Conservation (phyloP, 2,329 filamentous ascomycete species). For the Westerdykella ornata region DNA sequence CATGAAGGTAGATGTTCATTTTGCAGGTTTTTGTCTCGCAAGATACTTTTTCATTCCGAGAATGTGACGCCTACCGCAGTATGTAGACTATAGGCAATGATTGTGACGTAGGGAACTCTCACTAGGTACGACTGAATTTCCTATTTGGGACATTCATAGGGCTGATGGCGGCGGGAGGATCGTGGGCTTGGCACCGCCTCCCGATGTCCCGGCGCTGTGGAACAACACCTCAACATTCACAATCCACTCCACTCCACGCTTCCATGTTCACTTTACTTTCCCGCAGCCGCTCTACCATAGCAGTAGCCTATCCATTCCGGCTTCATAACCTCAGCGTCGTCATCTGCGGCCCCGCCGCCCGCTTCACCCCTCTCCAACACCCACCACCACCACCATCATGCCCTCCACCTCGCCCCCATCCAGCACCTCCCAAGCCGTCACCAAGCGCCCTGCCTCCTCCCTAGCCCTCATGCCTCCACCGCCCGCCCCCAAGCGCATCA, state of each 20-base stretch:
- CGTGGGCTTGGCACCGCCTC: conserved; percentile 14
- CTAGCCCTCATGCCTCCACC: conserved; percentile 78
- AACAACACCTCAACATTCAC: neutral
- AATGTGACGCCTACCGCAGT: no score
- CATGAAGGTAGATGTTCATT: no score
- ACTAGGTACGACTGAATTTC: no score
- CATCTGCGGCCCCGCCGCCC: neutral
- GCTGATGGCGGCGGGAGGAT: conserved; percentile 30
- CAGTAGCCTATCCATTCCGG: neutral
- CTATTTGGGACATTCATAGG: conserved; percentile 10
- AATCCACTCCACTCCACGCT: conserved; percentile 1
- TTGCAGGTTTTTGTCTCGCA: neutral
- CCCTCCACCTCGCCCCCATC: conserved; percentile 15
- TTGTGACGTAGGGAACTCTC: conserved; percentile 3
- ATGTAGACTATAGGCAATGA: no score
- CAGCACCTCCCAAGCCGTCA: conserved; percentile 51
- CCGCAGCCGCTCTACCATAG: no score
- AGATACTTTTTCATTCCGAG: no score
- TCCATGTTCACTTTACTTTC: neutral
- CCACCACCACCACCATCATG: neutral
- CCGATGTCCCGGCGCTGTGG: neutral
- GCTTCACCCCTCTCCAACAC: neutral
- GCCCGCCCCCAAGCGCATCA: conserved; percentile 78
- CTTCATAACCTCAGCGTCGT: neutral
- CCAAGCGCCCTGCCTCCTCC: conserved; percentile 58